Conservation (phyloP, 2,329 filamentous ascomycete genomes). For the Didymella exigua region DNA sequence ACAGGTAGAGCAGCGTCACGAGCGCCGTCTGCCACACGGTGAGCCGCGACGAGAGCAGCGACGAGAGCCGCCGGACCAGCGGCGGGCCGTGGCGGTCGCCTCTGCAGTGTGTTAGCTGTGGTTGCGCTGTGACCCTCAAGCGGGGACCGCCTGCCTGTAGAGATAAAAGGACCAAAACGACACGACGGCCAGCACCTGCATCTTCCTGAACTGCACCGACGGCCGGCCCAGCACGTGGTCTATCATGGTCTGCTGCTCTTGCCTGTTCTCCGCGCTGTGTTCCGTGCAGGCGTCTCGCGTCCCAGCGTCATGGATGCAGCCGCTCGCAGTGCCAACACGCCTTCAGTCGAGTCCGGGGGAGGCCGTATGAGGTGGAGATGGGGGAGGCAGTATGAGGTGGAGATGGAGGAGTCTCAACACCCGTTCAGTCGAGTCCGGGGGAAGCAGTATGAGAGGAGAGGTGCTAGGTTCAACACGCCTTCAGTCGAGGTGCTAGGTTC, state of each 20-base stretch:
- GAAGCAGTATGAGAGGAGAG: too few relatives aligned
- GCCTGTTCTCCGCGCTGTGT: constrained; percentile 1
- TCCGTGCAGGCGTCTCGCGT: constrained; percentile 1
- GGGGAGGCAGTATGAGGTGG: too few relatives aligned
- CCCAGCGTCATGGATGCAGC: constrained; percentile 11
- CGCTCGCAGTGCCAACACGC: background rate
- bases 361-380: too few relatives aligned
- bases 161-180: constrained; percentile 91
- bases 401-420: too few relatives aligned
- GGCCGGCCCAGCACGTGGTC: constrained; percentile 93
- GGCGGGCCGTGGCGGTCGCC: constrained; percentile 91
- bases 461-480: too few relatives aligned
- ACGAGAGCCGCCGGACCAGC: constrained; percentile 71
- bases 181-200: constrained; percentile 89
- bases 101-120: constrained; percentile 54
- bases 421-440: background rate
- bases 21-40: constrained; percentile 91
- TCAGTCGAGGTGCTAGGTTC: background rate
- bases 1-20: constrained; percentile 87
- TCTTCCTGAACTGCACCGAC: constrained; percentile 86
- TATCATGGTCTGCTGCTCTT: constrained; percentile 35
- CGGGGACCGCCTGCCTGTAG: constrained; percentile 62
- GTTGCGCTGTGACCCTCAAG: background rate
- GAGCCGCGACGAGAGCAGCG: constrained; percentile 69
- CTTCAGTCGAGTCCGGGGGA: background rate